Percentiles rank a stretch among this genome's conserved stretches.
These are phyloP conservation scores for Terfezia boudieri DNA, from an alignment of 495 filamentous ascomycete species.

Conservation along the genomic window DNA sequence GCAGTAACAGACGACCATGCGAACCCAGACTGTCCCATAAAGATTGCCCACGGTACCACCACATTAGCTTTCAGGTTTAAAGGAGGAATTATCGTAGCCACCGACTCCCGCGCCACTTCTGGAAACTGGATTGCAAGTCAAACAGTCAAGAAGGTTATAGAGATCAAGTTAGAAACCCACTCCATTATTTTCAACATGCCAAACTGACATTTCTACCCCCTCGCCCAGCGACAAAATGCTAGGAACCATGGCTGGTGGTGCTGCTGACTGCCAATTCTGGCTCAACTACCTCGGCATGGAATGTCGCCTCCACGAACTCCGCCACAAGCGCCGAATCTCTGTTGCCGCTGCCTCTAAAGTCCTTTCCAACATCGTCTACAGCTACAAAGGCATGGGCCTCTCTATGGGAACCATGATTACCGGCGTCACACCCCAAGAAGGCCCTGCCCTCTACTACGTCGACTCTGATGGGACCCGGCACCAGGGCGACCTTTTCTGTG, in stretches of 20 bases:
- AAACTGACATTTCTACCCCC: background rate
- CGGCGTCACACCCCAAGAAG: constrained; percentile 88
- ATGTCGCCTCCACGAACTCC: constrained; percentile 95
- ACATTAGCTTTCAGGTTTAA: constrained; percentile 97
- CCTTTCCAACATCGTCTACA: constrained; percentile 90
- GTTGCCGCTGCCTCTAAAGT: constrained; percentile 97
- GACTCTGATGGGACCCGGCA: constrained; percentile 91
- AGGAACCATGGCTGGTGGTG: constrained; percentile 96
- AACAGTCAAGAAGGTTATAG: constrained; percentile 98
- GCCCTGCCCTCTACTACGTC: constrained; percentile 95
- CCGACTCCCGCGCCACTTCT: constrained; percentile 86
- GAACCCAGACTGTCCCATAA: constrained; percentile 92
- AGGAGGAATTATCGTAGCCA: constrained; percentile 93
- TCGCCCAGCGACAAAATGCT: constrained; percentile 34
- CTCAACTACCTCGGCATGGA: constrained; percentile 95
- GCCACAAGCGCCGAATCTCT: constrained; percentile 94
- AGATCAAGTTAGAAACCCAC: constrained; percentile 46
- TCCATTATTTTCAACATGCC: background rate
- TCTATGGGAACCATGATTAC: constrained; percentile 99
- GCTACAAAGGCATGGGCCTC: constrained; percentile 92
- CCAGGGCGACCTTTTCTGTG: constrained; percentile 88
- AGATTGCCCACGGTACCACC: constrained; percentile 96
- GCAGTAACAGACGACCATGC: constrained; percentile 90
- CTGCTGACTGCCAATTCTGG: constrained; percentile 99
- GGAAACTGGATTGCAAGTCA: constrained; percentile 98